Evolutionary conservation across 2,329 filamentous ascomycete genomes (phyloP).

Genomic region (Diaporthe ilicicola): DNA sequence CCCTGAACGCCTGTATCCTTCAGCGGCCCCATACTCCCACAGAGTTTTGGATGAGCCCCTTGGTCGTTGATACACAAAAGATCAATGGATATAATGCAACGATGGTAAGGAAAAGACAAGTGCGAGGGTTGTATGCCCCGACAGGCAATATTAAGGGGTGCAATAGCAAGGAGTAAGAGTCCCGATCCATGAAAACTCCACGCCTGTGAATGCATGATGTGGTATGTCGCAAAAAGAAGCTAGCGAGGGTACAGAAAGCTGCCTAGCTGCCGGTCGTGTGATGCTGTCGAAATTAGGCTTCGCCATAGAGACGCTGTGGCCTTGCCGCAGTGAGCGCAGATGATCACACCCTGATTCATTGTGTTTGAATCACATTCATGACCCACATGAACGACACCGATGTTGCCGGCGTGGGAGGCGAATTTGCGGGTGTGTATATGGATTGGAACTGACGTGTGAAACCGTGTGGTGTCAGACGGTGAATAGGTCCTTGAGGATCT

Average conservation of each 20-base stretch:
- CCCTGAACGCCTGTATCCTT: constrained; percentile 22
- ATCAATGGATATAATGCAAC: constrained; percentile 21
- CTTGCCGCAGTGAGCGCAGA: neutral
- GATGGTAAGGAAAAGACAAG: constrained; percentile 23
- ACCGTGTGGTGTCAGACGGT: neutral
- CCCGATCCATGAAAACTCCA: constrained; percentile 22
- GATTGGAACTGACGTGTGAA: neutral
- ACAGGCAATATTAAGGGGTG: neutral
- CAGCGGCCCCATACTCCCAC: neutral
- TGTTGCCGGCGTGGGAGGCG: too few species aligned
- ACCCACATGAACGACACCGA: neutral
- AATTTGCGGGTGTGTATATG: too few species aligned
- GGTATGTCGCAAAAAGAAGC: constrained; percentile 7
- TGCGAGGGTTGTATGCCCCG: neutral
- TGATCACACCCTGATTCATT: neutral
- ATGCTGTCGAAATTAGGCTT: neutral
- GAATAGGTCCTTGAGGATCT: neutral
- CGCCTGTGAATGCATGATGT: constrained; percentile 26
- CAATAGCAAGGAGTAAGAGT: neutral
- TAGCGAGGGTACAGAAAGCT: constrained; percentile 10
- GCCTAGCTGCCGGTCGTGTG: constrained; percentile 1
- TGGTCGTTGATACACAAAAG: neutral
- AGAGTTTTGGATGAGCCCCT: constrained; percentile 8
- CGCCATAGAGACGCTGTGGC: neutral
- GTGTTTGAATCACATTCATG: neutral